Evolutionary conservation across 2,329 filamentous ascomycete genomes (phyloP), one percentile per base, ranked within the genome.

Genomic region (Talaromyces sp.): DNA sequence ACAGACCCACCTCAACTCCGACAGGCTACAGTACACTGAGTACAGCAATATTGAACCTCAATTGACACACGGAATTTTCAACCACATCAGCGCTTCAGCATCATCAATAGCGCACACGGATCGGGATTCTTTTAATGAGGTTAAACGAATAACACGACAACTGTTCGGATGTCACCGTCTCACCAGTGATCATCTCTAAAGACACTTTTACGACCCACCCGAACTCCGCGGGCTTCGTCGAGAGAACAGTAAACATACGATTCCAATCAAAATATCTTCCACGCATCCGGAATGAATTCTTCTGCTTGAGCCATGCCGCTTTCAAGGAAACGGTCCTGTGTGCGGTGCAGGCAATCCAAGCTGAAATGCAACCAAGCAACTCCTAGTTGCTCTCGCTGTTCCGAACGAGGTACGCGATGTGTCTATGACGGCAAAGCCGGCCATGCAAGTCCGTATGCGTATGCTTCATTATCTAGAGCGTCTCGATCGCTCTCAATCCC

Each of bases 381-480:
- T 6, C 59, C 59, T 12, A 58, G 35, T 52, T 61, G 59, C 32
- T 61, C 55, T 54, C 59, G 59, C 51, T 61, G 59, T 32, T 55
- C 43, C 8, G 59, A 61, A 32, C 55, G 59, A 57, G 59, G 59
- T 19, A 24, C 38, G 29, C 38, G 50, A 29, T 61, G 59, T 43
- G 32, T 55, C 24, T 61, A 61, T 46, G 59, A 58, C 31, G 58
- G 55, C 55, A 58, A 21, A 24, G 19, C 7, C 7, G 9, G 12
- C 19, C 10, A 55, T 46, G 21, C 27, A 38, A n/a, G 2, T 24
- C 38, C 54, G 9, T 56, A 57, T 46, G 19, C 55, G 43, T 19
- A 38, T 50, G 6, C 26, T 21, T 19, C 50, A 6, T 11, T 14
- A 7, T 51, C 26, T 21, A 50, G 55, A 17, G 3, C 31, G 5